phyloP scores from a whole-genome alignment of 225 moss, liverwort and hornwort species.

The Pseudoscleropodium purum region DNA sequence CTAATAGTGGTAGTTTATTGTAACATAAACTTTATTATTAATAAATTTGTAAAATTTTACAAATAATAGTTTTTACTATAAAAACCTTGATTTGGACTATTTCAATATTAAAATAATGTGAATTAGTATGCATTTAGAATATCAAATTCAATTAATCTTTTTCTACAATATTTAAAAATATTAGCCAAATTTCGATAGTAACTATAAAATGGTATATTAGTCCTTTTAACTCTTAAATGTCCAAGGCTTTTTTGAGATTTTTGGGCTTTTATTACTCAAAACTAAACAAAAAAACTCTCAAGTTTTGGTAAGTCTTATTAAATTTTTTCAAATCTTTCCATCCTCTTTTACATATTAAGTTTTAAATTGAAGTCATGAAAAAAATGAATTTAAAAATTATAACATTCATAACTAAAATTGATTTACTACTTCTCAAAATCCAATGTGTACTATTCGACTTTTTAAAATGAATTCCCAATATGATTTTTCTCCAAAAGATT shows the following conservation, averaged over 20 bases:
- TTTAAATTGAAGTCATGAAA: not conserved
- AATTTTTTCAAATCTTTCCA: not conserved
- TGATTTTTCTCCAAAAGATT: not conserved
- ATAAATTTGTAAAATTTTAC: too few species aligned
- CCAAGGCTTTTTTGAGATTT: accelerated
- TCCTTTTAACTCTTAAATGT: not conserved
- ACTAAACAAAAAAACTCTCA: not conserved
- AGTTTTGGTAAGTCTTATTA: accelerated
- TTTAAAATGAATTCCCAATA: not conserved
- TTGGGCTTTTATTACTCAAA: not conserved
- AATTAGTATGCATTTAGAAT: not conserved
- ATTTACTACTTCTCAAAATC: not conserved
- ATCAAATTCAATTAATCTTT: not conserved
- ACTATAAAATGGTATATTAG: not conserved
- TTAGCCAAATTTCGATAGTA: not conserved
- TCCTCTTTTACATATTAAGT: not conserved
- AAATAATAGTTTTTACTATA: not conserved
- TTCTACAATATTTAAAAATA: too few species aligned
- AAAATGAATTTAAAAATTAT: not conserved
- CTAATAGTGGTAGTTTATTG: not conserved
- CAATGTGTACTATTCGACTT: not conserved
- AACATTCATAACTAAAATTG: not conserved
- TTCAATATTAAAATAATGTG: too few species aligned
- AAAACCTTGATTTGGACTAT: not conserved
- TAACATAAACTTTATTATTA: not conserved